Evolutionary conservation across 345 rosid genomes (phyloP), one percentile per base, ranked within the genome.

Genomic region (Clausena lansium): DNA sequence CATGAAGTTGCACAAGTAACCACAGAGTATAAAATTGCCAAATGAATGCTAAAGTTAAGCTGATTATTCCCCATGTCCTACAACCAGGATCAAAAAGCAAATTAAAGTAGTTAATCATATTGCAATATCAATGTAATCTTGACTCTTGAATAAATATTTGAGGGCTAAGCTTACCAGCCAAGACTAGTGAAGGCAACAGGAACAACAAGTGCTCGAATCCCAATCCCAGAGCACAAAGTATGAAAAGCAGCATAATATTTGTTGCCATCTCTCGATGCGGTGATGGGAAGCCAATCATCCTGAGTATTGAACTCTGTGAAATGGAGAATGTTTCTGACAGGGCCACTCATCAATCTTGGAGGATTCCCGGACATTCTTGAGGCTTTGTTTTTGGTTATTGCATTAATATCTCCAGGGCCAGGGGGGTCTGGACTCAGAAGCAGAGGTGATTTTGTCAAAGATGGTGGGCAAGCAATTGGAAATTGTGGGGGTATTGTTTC

Each of bases 11-110:
- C 47, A 41, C 14, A 41, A 41, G 47, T 41, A 41, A 41, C 47
- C 47, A 41, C 13, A 33, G 35, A 41, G 87, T 84, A 55, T 84
- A 84, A 11, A 86, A 77, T 47, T 86, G 84, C 89, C 89, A 84
- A 0, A 73, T 2, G 71, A 78, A 86, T 35, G 84, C 85, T 35
- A 82, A 28, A 7, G 76, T 75, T 79, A 86, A 78, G 72, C 85
- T 78, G 58, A 80, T 73, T 73, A 80, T 24, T 38, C 77, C 83
- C 83, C 79, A 83, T 7, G 74, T 62, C 81, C 83, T 80, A 41
- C 10, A 59, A 67, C 17, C 25, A 35, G 9, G 22, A 30, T 17
- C 11, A 65, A 65, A 35, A 33, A 10, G 4, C 4, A 27, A 61
- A 13, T 3, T 27, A 61, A 27, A 61, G 14, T 8, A 41, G 10